Evolutionary conservation across 1,284 basidiomycete genomes (phyloP).

Genomic region (Marasmius sp.): DNA sequence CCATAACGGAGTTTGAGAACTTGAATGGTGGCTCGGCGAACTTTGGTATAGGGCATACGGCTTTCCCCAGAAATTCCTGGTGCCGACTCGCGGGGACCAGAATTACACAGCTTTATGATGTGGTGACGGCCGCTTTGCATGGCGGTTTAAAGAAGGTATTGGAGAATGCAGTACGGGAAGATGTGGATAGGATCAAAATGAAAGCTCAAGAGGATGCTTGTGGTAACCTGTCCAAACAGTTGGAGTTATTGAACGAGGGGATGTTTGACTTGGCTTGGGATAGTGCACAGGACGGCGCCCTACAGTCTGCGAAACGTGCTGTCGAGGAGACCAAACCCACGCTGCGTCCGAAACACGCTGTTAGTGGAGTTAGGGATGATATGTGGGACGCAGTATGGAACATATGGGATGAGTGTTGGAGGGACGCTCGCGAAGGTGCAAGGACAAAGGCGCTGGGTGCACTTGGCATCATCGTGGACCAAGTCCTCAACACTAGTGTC

Average conservation of each 20-base stretch:
- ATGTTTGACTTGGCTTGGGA: constrained; percentile 5
- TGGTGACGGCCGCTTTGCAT: background rate
- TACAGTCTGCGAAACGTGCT: background rate
- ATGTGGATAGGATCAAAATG: background rate
- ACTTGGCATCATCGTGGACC: background rate
- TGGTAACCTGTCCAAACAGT: background rate
- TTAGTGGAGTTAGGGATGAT: background rate
- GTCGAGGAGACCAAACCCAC: background rate
- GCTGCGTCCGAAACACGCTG: background rate
- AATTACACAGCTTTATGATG: background rate
- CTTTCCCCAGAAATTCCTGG: background rate
- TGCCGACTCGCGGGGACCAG: background rate
- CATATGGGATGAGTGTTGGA: background rate
- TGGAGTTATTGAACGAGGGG: background rate
- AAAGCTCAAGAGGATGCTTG: background rate
- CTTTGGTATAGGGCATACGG: background rate
- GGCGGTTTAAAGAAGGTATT: background rate
- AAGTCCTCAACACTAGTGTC: background rate
- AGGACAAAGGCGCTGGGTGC: background rate
- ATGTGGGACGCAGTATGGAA: constrained; percentile 6
- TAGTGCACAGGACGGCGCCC: background rate
- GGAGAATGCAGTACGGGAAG: background rate
- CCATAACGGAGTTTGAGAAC: background rate
- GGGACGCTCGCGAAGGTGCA: background rate
- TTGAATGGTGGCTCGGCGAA: background rate